Percentiles rank a stretch among this genome's conserved stretches.
Evolutionary conservation across 768 basidiomycete species (phyloP).

Genomic region (Tremella yokohamensis): DNA sequence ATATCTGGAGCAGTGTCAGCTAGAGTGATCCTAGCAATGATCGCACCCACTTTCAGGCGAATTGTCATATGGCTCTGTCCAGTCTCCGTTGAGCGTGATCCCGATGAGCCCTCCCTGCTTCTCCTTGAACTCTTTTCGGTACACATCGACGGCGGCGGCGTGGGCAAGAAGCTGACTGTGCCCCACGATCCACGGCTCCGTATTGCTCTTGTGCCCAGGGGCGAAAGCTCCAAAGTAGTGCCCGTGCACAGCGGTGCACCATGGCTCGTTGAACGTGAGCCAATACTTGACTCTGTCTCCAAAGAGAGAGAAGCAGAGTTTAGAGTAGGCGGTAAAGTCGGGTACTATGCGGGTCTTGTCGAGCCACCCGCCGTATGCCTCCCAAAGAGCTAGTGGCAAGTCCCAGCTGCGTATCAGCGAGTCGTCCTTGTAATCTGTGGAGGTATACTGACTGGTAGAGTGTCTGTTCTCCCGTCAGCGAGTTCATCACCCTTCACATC

Average conservation of each 20-base stretch:
- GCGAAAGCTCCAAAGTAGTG: conserved; percentile 68
- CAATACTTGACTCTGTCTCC: conserved; percentile 74
- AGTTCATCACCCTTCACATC: conserved; percentile 10
- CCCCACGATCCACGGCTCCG: conserved; percentile 55
- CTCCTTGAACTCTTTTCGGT: conserved; percentile 64
- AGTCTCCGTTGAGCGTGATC: conserved; percentile 76
- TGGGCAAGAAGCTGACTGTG: conserved; percentile 69
- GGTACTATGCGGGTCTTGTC: conserved; percentile 60
- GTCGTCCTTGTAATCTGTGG: too few relatives aligned
- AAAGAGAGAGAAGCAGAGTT: conserved; percentile 68
- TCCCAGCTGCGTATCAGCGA: conserved; percentile 58
- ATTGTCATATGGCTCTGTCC: conserved; percentile 70
- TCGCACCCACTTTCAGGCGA: conserved; percentile 61
- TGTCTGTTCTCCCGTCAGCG: conserved; percentile 8
- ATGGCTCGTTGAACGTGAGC: conserved; percentile 72
- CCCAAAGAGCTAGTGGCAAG: conserved; percentile 68
- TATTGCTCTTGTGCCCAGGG: conserved; percentile 31
- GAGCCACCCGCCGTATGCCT: conserved; percentile 72
- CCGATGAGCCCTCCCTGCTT: conserved; percentile 66
- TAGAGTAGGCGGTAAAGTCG: conserved; percentile 64
- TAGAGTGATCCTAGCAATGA: conserved; percentile 6
- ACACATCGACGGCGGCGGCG: conserved; percentile 64
- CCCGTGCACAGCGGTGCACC: conserved; percentile 58
- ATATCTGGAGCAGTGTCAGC: conserved; percentile 55
- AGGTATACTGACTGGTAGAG: conserved; percentile 32